Base-by-base conservation (phyloP, 805 yeast genomes). In the Pichia scutulata region DNA sequence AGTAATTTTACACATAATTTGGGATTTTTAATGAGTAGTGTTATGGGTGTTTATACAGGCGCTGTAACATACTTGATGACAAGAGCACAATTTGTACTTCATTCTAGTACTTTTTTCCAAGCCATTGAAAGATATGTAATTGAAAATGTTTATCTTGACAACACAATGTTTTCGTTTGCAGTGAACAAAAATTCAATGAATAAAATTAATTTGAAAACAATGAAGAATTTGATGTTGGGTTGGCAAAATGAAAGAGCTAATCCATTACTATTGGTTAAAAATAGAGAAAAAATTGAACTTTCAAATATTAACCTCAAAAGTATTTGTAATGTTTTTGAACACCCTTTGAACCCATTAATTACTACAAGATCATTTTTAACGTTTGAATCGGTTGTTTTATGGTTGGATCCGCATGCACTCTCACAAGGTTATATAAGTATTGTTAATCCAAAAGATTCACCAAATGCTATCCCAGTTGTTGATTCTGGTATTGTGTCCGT, bases 401-500 rank as follows among this genome's bases (percentile, higher is more conserved):
- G 84, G 75, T 72, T 93, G 47, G 98, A 93, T 61, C 89, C 96
- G 0, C 73, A 84, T 44, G 92, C 95, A 0, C 72, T 93, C 51
- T 76, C 97, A n/a, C 92, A 89, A 55, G 99, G 99, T 2, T 80
- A 84, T 48, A 76, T 93, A 2, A 81, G 86, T 21, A 75, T 86
- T 24, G 90, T 89, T 7, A 84, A 86, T 57, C 92, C 89, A 12
- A 77, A 77, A 4, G 85, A 80, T 54, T 74, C 74, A 24, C 82
- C 86, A 4, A 75, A 77, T 56, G 88, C 89, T 0, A 69, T 93
- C 47, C 84, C 82, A 50, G 69, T 93, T 9, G 96, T 89, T 61
- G 99, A 93, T 61, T 87, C 96, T 0, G 99, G 99, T 13, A 86
- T 92, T 75, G 97, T 90, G 0, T 95, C 97, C 0, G 90, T 89